phyloP scores from a whole-genome alignment of 2,329 filamentous ascomycete species.

The Mariannaea elegans region DNA sequence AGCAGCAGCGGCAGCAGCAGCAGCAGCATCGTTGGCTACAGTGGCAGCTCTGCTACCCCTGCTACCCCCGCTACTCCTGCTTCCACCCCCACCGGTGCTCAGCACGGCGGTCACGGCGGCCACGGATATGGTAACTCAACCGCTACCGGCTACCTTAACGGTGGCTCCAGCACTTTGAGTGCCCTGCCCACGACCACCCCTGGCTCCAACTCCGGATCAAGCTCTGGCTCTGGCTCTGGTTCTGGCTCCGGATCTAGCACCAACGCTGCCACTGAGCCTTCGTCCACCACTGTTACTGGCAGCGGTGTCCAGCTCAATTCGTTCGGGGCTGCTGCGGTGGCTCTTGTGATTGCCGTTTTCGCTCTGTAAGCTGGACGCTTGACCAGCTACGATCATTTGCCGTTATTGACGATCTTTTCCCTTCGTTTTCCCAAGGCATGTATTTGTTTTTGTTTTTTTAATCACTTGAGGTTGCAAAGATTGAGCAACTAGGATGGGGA shows the following conservation, averaged over 20 bases:
- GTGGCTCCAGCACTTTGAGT: not conserved
- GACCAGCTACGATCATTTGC: not conserved
- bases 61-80: conserved; percentile 22
- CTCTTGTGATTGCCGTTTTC: conserved; percentile 42
- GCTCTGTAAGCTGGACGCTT: conserved; percentile 37
- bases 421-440: conserved; percentile 6
- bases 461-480: conserved; percentile 3
- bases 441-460: conserved; percentile 3
- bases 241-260: conserved; percentile 39
- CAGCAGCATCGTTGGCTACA: too few species aligned
- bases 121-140: conserved; percentile 5
- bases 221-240: conserved; percentile 23
- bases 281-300: conserved; percentile 21
- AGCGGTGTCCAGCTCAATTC: conserved; percentile 41
- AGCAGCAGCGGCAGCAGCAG: conserved; percentile 6
- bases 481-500: not conserved
- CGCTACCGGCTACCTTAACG: conserved; percentile 3
- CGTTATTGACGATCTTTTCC: conserved; percentile 10
- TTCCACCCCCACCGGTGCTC: conserved; percentile 14
- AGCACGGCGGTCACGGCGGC: not conserved
- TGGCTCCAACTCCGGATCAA: conserved; percentile 9
- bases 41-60: not conserved
- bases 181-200: not conserved
- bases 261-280: conserved; percentile 23
- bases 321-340: conserved; percentile 43